Base-by-base conservation (phyloP, 2,329 filamentous ascomycete species). In the Pseudopithomyces chartarum region DNA sequence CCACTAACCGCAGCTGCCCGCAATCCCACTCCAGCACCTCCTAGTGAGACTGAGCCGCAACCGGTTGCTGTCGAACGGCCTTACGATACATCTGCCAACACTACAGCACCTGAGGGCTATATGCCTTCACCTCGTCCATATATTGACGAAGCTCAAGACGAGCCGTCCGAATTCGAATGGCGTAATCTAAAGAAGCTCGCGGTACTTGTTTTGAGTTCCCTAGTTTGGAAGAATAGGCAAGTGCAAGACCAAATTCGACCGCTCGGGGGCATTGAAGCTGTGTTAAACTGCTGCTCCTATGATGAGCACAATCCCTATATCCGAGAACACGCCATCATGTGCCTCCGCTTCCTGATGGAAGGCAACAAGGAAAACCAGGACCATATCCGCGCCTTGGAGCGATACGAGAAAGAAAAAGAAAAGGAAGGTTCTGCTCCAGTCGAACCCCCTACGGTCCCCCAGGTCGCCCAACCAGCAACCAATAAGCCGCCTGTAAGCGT, bases 291-390 rank as follows among this genome's bases (percentile, higher is more conserved):
- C 76, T 97, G 92, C 67, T 85, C 88, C 32, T 95, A 95, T 71
- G 94, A 98, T 71, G 92, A 94, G 65, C 87, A 96, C 77, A 97
- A 97, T 70, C 92, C 92, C 0, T 97, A 94, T 71, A 93, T 96
- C 61, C 91, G 94, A 68, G 94, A 98, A 75, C 90, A 86, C 61
- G 83, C 85, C 59, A 81, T 81, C 56, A 79, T 86, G 63, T 87
- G 84, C 45, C 64, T 78, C 3, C 67, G 76, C 1, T 78, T 78
- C 52, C 81, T 90, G 6, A 85, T 91, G 77, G 89, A 91, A 64
- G 89, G 89, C 12, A 91, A 88, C 58, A 84, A 88, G 32, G 88
- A 88, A 55, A 91, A 90, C 15, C 89, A 90, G 60, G 82, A 85
- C 32, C 89, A 90, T 65, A 86, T 93, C 51, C 83, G 87, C 53